A percentile compares a stretch with the other conserved stretches of the same genome.
Conservation (phyloP, 345 rosid genomes). For the Citrus maxima region DNA sequence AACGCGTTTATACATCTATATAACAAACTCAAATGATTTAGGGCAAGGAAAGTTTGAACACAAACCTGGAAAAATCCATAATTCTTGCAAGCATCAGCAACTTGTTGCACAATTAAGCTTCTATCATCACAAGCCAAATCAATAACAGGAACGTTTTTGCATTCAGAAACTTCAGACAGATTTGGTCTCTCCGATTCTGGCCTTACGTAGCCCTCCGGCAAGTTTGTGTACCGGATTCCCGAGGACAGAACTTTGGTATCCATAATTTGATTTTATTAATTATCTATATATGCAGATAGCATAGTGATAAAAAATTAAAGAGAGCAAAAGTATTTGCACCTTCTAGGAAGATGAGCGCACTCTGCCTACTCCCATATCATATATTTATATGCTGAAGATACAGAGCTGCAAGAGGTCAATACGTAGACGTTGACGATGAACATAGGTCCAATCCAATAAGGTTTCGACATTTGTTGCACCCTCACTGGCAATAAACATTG, state of each 20-base stretch:
- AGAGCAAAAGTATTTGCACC: background rate
- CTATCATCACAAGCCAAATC: slow-evolving; percentile 54
- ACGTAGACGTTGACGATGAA: too few species aligned
- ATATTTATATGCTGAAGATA: background rate
- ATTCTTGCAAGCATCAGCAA: slow-evolving; percentile 49
- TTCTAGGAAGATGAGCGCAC: background rate
- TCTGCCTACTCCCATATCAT: background rate
- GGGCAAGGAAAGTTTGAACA: background rate
- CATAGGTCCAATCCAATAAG: background rate
- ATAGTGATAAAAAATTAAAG: too few species aligned
- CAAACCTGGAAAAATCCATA: slow-evolving; percentile 76
- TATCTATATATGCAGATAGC: too few species aligned
- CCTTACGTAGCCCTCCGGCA: slow-evolving; percentile 70
- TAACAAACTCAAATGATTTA: background rate
- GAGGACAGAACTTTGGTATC: slow-evolving; percentile 60
- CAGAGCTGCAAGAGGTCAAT: too few species aligned
- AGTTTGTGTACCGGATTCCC: slow-evolving; percentile 35
- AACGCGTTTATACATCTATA: too few species aligned
- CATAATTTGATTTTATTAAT: slow-evolving; percentile 12
- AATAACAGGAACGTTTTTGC: slow-evolving; percentile 58
- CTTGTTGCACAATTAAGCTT: slow-evolving; percentile 33
- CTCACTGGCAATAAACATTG: background rate
- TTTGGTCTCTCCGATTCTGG: slow-evolving; percentile 70
- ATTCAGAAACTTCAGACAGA: slow-evolving; percentile 48
- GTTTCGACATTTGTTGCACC: background rate